Evolutionary conservation across 108 stramenopile genomes (phyloP), one percentile per base, ranked within the genome.

Genomic region (Poteriospumella lacustris): DNA sequence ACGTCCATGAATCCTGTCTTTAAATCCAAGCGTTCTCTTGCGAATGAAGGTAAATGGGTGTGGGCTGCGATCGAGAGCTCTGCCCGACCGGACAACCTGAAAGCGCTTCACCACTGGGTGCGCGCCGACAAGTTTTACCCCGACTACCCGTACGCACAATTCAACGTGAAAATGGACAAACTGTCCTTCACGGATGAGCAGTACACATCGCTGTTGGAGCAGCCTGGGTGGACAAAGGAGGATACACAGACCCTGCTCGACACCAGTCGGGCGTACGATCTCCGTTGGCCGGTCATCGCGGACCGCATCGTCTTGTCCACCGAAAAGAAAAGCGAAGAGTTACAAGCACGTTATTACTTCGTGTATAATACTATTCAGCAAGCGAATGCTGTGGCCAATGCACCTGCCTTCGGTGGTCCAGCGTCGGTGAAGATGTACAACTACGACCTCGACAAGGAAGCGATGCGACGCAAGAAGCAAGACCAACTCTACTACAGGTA

Each of bases 71-170:
- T 81, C 69, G 33, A 40, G 9, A 58, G 1, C 2, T 68, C 64
- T 2, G 67, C 80, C 39, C 39, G 80, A 29, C 1, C 42, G 29
- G 60, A 81, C 12, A 1, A 59, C 1, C 34, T 68, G 1, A 0
- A 58, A 1, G 3, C 52, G 40, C 44, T 75, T 58, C 73, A 73
- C 52, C 70, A 44, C 43, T 39, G 76, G 1, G 68, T 41, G 24
- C 2, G 1, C 15, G 58, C 76, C 31, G 95, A 95, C 67, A 26
- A 42, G 70, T 12, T 12, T 29, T 92, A 91, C 79, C 87, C 91
- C 28, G 95, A 96, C 76, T 96, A 96, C 84, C 93, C 95, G 40
- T 96, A 91, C 85, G 93, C 93, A 2, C 78, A 91, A 58, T 96
- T 96, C 81, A 90, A 94, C 80, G 87, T 91, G 39, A 84, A 88